These are phyloP conservation scores for Yamadazyma conglobata DNA, from an alignment of 1,139 yeast genomes.

Conservation along the genomic window DNA sequence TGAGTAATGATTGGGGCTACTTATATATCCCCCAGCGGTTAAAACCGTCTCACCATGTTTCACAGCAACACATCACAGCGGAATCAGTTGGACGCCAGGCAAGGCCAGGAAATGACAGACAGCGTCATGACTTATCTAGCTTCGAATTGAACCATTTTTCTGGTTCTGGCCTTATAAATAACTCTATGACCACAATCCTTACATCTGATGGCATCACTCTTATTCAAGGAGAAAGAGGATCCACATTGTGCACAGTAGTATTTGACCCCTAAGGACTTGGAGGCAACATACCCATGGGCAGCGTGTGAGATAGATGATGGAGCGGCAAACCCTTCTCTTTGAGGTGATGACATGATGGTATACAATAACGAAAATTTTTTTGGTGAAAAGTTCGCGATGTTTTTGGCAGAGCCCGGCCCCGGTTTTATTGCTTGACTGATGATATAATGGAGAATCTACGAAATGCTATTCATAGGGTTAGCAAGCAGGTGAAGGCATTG, in stretches of 20 bases:
- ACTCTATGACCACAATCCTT: slow-evolving; percentile 99
- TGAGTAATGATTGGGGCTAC: too few relatives aligned
- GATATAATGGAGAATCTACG: slow-evolving; percentile 12
- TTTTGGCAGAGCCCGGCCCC: too few relatives aligned
- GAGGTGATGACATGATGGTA: slow-evolving; percentile 50
- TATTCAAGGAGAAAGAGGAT: slow-evolving; percentile 78
- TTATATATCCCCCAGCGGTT: too few relatives aligned
- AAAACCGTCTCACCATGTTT: too few relatives aligned
- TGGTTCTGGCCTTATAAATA: slow-evolving; percentile 92
- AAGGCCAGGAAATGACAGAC: too few relatives aligned
- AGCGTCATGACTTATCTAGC: slow-evolving; percentile 41
- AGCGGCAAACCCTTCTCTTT: slow-evolving; percentile 92
- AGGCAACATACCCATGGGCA: slow-evolving; percentile 52
- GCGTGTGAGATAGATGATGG: slow-evolving; percentile 76
- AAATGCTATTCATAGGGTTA: slow-evolving; percentile 18
- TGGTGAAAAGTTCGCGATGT: slow-evolving; percentile 6
- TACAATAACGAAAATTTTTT: slow-evolving; percentile 9
- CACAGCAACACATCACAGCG: too few relatives aligned
- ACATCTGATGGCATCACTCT: slow-evolving; percentile 97
- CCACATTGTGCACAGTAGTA: slow-evolving; percentile 98
- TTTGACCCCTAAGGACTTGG: slow-evolving; percentile 78
- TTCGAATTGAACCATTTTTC: slow-evolving; percentile 77
- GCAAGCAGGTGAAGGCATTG: slow-evolving; percentile 14
- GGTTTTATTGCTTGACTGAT: background rate
- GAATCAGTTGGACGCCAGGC: too few relatives aligned